A percentile compares a stretch with the other conserved stretches of the same genome.
phyloP scores from a whole-genome alignment of 306 rosid genomes.

The Dalbergia cochinchinensis region DNA sequence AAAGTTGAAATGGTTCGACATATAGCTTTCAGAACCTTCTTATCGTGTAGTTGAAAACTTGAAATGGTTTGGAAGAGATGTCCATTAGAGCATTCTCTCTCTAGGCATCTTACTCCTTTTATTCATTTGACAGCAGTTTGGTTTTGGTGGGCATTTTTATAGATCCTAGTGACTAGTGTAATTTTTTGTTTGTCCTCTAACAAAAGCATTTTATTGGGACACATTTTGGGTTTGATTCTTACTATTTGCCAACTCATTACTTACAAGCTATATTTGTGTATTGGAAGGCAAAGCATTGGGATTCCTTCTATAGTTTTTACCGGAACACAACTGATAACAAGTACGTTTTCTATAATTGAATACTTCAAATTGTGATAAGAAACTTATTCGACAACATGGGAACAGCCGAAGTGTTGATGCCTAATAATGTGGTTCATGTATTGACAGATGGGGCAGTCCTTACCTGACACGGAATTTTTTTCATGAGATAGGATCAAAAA shows the following conservation, averaged over 20 bases:
- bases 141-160: slow-evolving; percentile 27
- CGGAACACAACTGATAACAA: slow-evolving; percentile 91
- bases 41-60: slow-evolving; percentile 10
- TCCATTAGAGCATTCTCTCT: slow-evolving; percentile 9
- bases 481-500: slow-evolving; percentile 81
- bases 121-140: slow-evolving; percentile 9
- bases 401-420: slow-evolving; percentile 30
- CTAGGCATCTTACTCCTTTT: slow-evolving; percentile 1
- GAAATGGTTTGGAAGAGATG: slow-evolving; percentile 12
- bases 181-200: neutral
- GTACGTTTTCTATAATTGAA: slow-evolving; percentile 55
- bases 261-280: slow-evolving; percentile 30
- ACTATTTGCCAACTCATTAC: slow-evolving; percentile 31
- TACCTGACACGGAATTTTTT: slow-evolving; percentile 88
- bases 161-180: neutral
- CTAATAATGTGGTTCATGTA: slow-evolving; percentile 36
- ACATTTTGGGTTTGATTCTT: slow-evolving; percentile 13
- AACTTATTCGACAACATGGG: slow-evolving; percentile 29
- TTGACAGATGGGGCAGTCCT: slow-evolving; percentile 95
- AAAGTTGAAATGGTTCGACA: slow-evolving; percentile 20
- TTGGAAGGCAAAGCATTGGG: slow-evolving; percentile 92
- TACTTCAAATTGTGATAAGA: slow-evolving; percentile 17
- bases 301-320: slow-evolving; percentile 85
- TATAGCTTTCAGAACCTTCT: neutral
- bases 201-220: neutral